Evolutionary conservation across 192 early-diverging fungal species (phyloP).

Genomic region (Entrophospora sp.): DNA sequence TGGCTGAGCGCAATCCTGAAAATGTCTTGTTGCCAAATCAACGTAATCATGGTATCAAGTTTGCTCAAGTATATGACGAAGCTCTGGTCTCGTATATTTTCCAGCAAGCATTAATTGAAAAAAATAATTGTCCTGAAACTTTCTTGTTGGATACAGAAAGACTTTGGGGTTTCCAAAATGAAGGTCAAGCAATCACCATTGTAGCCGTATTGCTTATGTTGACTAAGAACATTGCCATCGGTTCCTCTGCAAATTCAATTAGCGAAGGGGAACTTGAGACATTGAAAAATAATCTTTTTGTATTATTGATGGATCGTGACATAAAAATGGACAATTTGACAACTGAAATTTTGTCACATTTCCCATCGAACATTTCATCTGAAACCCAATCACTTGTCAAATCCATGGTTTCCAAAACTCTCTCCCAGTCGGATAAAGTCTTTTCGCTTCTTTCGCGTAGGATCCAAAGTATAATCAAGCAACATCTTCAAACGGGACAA

Average conservation of each 20-base stretch:
- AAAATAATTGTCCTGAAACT: conserved; percentile 55
- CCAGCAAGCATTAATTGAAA: conserved; percentile 23
- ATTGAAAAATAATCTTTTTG: conserved; percentile 22
- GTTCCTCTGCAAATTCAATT: neutral
- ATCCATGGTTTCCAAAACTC: conserved; percentile 38
- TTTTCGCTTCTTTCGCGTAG: conserved; percentile 31
- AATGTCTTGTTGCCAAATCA: conserved; percentile 13
- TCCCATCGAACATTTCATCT: neutral
- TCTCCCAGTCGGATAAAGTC: conserved; percentile 33
- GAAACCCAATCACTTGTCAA: conserved; percentile 22
- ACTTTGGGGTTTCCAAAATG: conserved; percentile 59
- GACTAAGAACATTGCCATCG: conserved; percentile 47
- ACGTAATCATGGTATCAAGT: conserved; percentile 3
- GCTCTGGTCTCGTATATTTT: conserved; percentile 40
- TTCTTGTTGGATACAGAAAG: conserved; percentile 57
- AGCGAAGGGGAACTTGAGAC: neutral
- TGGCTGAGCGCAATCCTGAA: conserved; percentile 48
- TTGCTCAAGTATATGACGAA: conserved; percentile 4
- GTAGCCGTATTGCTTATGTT: conserved; percentile 63
- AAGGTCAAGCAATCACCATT: conserved; percentile 57
- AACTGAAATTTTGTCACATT: conserved; percentile 19
- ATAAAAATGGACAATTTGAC: conserved; percentile 27
- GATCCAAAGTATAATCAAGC: conserved; percentile 24
- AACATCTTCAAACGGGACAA: conserved; percentile 22
- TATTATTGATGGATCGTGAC: conserved; percentile 20